Evolutionary conservation across 768 basidiomycete species (phyloP), one percentile per base, ranked within the genome.

Genomic region (Psilocybe cubensis): DNA sequence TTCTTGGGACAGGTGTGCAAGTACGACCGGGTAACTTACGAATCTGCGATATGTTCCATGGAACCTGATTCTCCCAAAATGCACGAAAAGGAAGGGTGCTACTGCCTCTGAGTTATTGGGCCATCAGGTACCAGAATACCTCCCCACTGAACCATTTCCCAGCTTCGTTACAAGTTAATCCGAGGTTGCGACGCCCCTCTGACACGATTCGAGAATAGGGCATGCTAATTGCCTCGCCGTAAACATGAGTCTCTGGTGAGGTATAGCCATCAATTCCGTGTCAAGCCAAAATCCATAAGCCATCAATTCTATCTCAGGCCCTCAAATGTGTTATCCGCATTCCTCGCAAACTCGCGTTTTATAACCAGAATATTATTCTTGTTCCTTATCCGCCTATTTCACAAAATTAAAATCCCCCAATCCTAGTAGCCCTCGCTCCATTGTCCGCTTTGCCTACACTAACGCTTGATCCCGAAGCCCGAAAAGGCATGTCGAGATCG

Each of bases 401-500:
- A 54, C 52, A 50, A 57, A 54, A 41, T 54, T 33, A 57, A 58
- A 53, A 61, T 50, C 58, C 63, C 56, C 27, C 49, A 42, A 56
- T 52, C 28, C 51, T 55, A 41, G 14, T 9, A 10, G 5, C 17
- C 40, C 6, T 54, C 60, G 63, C 63, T 61, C 61, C 68, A 51
- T 70, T 68, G 64, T 66, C 63, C 65, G 61, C 67, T 67, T 59
- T 68, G 60, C 42, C 63, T 60, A 61, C 68, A 61, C 35, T 50
- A 66, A 67, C 59, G 61, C 61, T 62, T 70, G 58, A 58, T 71
- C 74, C 73, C 63, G 74, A 75, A 74, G 74, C 74, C 73, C 63
- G 73, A 75, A 74, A 75, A 72, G 76, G 76, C 74, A 77, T 74
- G 72, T 78, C 74, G 72, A 72, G 74, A 74, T 73, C 67, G 63